phyloP scores from a whole-genome alignment of 2,329 filamentous ascomycete species.

The Ceratocystis papillata region DNA sequence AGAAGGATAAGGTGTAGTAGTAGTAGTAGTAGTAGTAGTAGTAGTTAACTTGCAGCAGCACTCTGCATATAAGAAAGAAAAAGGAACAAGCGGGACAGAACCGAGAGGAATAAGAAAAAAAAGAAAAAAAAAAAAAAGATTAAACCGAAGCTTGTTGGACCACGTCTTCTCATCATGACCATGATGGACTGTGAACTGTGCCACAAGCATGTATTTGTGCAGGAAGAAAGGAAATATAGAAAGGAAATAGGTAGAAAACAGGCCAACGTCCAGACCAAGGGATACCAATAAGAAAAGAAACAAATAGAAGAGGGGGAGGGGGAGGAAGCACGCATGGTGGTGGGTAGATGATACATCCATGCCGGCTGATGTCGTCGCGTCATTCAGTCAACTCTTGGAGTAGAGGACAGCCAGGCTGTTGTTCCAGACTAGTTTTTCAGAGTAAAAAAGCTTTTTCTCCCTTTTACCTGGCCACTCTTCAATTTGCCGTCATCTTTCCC shows the following conservation, averaged over 20 bases:
- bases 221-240: neutral
- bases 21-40: neutral
- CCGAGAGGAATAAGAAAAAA: neutral
- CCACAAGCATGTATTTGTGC: neutral
- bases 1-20: neutral
- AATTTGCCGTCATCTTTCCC: constrained; percentile 25
- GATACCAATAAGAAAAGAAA: constrained; percentile 1
- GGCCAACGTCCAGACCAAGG: neutral
- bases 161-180: neutral
- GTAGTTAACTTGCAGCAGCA: neutral
- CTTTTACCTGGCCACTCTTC: constrained; percentile 32
- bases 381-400: neutral
- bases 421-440: too few relatives aligned
- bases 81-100: neutral
- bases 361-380: constrained; percentile 22
- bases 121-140: neutral
- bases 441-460: constrained; percentile 33
- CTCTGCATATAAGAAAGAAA: neutral
- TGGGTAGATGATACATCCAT: too few relatives aligned
- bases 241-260: neutral
- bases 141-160: neutral
- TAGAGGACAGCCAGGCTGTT: too few relatives aligned
- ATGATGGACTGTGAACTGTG: constrained; percentile 1
- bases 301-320: neutral
- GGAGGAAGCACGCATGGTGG: too few relatives aligned